These are phyloP conservation scores for Cyclotella choctawhatcheeana DNA, from an alignment of 108 stramenopile genomes.

Conservation along the genomic window DNA sequence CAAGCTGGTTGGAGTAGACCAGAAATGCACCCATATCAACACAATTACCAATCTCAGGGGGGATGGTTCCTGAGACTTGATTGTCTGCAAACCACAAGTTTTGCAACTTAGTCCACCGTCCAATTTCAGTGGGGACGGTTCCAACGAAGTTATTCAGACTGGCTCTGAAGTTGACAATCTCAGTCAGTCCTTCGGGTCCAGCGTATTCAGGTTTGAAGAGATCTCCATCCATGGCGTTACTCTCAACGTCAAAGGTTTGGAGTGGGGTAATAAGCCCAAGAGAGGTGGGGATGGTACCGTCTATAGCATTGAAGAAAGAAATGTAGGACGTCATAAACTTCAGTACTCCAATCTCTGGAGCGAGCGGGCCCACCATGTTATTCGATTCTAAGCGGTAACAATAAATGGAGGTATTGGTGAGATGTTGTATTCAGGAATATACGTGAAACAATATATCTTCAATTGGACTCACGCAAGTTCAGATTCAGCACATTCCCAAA, in stretches of 20 bases:
- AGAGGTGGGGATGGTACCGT: conserved; percentile 43
- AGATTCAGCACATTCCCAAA: conserved; percentile 49
- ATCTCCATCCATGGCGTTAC: conserved; percentile 49
- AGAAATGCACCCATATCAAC: conserved; percentile 49
- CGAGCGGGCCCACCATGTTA: conserved; percentile 60
- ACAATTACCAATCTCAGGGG: conserved; percentile 54
- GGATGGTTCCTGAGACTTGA: conserved; percentile 60
- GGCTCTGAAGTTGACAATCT: conserved; percentile 44
- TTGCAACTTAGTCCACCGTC: conserved; percentile 59
- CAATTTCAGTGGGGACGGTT: conserved; percentile 72
- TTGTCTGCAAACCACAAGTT: conserved; percentile 61
- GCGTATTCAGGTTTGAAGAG: conserved; percentile 47
- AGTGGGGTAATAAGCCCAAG: conserved; percentile 41
- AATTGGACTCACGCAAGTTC: conserved; percentile 46
- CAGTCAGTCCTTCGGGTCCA: conserved; percentile 38
- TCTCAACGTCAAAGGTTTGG: conserved; percentile 53
- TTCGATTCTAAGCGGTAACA: conserved; percentile 48
- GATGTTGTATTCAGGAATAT: not conserved
- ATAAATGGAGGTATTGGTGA: not conserved
- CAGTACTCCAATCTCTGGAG: conserved; percentile 62
- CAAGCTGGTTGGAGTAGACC: conserved; percentile 48
- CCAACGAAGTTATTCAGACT: conserved; percentile 70
- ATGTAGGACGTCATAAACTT: conserved; percentile 47
- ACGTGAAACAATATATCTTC: not conserved
- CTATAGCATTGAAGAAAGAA: conserved; percentile 47